Evolutionary conservation across 164 flowering plant genomes (phyloP), one percentile per base, ranked within the genome.

Genomic region (Piper betle): DNA sequence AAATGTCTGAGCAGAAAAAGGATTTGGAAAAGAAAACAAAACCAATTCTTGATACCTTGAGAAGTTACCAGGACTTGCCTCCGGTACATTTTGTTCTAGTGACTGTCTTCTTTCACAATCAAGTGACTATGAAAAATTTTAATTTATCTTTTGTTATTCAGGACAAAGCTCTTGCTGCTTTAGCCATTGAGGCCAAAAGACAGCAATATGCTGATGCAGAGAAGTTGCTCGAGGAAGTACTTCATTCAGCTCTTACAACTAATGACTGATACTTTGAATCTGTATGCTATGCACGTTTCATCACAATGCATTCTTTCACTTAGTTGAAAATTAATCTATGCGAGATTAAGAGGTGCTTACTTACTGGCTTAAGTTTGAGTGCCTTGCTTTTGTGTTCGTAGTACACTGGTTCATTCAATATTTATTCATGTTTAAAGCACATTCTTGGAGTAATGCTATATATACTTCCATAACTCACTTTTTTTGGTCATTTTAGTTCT

Each of bases 21-120:
- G 99, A 94, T 4, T 59, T 91, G 79, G 97, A 91, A 77, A 91
- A 81, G 84, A 84, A 86, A 73, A 91, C 97, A 52, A 88, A 82
- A 69, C 97, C 95, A 37, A 84, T 94, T 48, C 63, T 86, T 52
- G 97, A 91, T 62, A 94, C 97, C 16, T 69, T 94, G 75, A 81
- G 95, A 69, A 94, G 96, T 79, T 91, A 91, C 78, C 99, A 91
- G 75, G 97, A 94, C 71, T 78, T 94, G 75, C 97, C 96, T 54
- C 99, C 99, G 59, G 99, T 93, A 88, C 38, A 56, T 37, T 6
- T 40, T 52, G 15, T 41, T 62, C 42, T 55, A 18, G 39, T 66
- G 18, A 1, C 39, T n/a, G 19, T 18, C 25, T n/a, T 38, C 50
- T 41, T 5, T 60, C 53, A 41, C 11, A 37, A 55, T 20, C 20